Conservation (phyloP, 257 asterid genomes). For the Rubia yunnanensis region DNA sequence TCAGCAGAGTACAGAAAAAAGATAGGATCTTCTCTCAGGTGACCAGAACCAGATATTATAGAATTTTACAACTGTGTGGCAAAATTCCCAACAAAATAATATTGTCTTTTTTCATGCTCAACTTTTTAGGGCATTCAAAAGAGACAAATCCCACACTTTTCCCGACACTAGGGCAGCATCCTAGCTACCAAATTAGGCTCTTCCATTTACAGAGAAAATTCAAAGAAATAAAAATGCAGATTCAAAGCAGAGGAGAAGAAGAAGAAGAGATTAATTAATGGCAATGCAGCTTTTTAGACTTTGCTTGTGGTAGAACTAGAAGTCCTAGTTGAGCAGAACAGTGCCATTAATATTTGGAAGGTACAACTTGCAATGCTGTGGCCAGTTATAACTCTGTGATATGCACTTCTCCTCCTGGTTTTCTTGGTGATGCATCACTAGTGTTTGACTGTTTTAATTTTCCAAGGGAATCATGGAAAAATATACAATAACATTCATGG, state of each 20-base stretch:
- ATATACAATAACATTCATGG: neutral
- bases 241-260: neutral
- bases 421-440: neutral
- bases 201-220: neutral
- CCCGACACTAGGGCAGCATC: conserved; percentile 11
- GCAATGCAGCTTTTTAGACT: neutral
- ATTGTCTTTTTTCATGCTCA: neutral
- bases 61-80: too few relatives aligned
- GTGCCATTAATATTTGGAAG: neutral
- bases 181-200: neutral
- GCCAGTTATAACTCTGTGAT: neutral
- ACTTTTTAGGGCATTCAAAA: neutral
- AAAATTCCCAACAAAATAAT: neutral
- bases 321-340: neutral
- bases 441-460: neutral
- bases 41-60: too few relatives aligned
- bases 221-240: neutral
- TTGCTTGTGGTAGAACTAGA: neutral
- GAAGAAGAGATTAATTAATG: neutral
- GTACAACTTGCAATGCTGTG: neutral
- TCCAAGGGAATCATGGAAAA: neutral
- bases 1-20: neutral
- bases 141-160: neutral
- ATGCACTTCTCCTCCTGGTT: neutral
- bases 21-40: too few relatives aligned